Evolutionary conservation across 768 basidiomycete genomes (phyloP).

Genomic region (Psilocybe subaeruginosa): DNA sequence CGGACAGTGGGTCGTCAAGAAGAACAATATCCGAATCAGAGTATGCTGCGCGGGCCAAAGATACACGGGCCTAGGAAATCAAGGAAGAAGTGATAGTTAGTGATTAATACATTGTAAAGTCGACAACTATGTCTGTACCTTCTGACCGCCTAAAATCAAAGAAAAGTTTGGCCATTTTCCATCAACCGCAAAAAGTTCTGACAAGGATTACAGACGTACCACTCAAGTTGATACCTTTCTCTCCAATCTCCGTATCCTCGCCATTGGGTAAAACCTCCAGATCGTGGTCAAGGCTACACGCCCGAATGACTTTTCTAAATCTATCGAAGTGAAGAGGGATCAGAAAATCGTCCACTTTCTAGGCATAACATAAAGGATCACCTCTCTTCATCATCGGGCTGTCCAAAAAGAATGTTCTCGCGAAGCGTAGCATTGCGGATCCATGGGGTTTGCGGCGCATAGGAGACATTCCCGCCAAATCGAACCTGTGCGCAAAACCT

Average conservation of each 20-base stretch:
- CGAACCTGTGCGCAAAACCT: conserved; percentile 30
- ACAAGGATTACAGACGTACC: conserved; percentile 34
- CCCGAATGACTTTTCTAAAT: conserved; percentile 58
- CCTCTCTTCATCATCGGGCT: conserved; percentile 61
- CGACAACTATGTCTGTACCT: conserved; percentile 22
- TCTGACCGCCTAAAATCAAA: conserved; percentile 35
- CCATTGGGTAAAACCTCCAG: conserved; percentile 73
- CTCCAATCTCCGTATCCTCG: conserved; percentile 73
- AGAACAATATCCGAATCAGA: conserved; percentile 74
- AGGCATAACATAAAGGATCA: conserved; percentile 18
- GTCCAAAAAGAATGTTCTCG: conserved; percentile 78
- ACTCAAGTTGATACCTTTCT: conserved; percentile 75
- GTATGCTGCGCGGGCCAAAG: conserved; percentile 78
- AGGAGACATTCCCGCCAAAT: conserved; percentile 59
- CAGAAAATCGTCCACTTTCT: neutral
- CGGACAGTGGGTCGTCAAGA: conserved; percentile 84
- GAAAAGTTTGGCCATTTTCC: neutral
- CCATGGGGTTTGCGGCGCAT: conserved; percentile 67
- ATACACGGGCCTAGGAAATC: conserved; percentile 65
- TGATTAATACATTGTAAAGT: neutral
- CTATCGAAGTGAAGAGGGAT: conserved; percentile 27
- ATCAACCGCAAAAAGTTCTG: neutral
- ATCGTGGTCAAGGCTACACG: conserved; percentile 74
- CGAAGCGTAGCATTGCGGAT: conserved; percentile 69
- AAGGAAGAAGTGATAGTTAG: neutral